phyloP scores from a whole-genome alignment of 2,329 filamentous ascomycete genomes.

The Helicocarpus griseus region DNA sequence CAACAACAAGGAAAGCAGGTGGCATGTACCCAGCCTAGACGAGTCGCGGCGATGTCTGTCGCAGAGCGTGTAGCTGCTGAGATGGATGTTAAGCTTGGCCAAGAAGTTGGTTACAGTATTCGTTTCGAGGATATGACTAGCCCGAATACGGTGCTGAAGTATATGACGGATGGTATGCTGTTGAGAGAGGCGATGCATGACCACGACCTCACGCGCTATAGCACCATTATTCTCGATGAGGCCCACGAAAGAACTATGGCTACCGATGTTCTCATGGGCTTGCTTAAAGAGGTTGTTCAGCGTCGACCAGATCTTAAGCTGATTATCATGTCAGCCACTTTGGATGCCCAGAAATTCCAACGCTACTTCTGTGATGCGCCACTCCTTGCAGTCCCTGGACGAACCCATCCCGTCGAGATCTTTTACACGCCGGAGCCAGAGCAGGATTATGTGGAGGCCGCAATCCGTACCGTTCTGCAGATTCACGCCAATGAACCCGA shows the following conservation, averaged over 20 bases:
- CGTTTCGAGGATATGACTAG: conserved; percentile 95
- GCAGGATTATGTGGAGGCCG: conserved; percentile 91
- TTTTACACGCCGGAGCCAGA: conserved; percentile 97
- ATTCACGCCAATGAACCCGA: conserved; percentile 90
- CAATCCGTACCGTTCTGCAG: conserved; percentile 86
- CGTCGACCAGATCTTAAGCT: conserved; percentile 88
- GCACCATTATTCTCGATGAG: conserved; percentile 96
- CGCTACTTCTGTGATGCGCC: conserved; percentile 93
- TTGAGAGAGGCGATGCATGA: conserved; percentile 95
- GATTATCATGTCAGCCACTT: conserved; percentile 96
- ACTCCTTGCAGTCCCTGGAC: conserved; percentile 83
- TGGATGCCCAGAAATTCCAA: conserved; percentile 97
- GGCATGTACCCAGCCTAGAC: conserved; percentile 92
- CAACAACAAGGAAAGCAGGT: conserved; percentile 80
- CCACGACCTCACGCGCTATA: conserved; percentile 81
- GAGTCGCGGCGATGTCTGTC: conserved; percentile 97
- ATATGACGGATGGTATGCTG: conserved; percentile 99
- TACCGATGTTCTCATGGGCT: conserved; percentile 93
- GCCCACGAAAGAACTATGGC: conserved; percentile 95
- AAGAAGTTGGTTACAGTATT: conserved; percentile 97
- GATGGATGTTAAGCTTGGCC: conserved; percentile 83
- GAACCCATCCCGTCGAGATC: conserved; percentile 94
- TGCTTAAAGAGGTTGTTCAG: conserved; percentile 79
- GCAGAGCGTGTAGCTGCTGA: conserved; percentile 96
- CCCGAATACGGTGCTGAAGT: conserved; percentile 85